Evolutionary conservation across 345 rosid genomes (phyloP).

Genomic region (Gossypium rotundifolium): DNA sequence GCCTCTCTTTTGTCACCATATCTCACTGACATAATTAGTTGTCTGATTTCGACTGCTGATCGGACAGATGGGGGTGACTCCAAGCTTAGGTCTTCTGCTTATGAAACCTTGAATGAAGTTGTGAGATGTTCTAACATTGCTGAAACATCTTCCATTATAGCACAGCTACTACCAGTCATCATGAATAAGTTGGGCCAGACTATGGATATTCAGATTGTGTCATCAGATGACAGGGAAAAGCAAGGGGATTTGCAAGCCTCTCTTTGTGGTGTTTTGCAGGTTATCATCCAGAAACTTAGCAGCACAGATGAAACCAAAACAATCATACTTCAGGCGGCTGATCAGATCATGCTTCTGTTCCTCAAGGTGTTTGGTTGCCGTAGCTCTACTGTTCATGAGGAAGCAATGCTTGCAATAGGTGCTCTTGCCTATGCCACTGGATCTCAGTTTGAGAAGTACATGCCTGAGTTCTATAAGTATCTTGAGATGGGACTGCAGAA

Average conservation of each 20-base stretch:
- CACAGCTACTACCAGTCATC: constrained; percentile 71
- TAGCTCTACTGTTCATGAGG: constrained; percentile 95
- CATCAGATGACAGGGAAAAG: constrained; percentile 83
- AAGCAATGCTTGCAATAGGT: constrained; percentile 98
- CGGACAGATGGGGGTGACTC: constrained; percentile 66
- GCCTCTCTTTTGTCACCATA: constrained; percentile 65
- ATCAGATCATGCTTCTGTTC: constrained; percentile 79
- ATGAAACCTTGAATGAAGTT: constrained; percentile 90
- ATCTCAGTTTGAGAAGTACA: constrained; percentile 65
- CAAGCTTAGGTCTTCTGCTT: constrained; percentile 74
- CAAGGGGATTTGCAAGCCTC: constrained; percentile 90
- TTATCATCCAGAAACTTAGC: constrained; percentile 83
- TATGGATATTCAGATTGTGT: constrained; percentile 57
- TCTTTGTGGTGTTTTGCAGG: constrained; percentile 91
- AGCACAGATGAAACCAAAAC: constrained; percentile 56
- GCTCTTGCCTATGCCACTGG: constrained; percentile 92
- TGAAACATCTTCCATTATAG: constrained; percentile 57
- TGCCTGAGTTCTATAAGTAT: constrained; percentile 71
- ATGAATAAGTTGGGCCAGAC: constrained; percentile 70
- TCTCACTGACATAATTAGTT: constrained; percentile 56
- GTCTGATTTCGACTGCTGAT: constrained; percentile 63
- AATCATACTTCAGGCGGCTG: constrained; percentile 57
- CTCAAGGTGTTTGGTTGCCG: constrained; percentile 81
- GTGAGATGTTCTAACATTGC: constrained; percentile 68
- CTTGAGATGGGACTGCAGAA: constrained; percentile 90